These are phyloP conservation scores for Thalassia testudinum DNA, from an alignment of 116 monocot species.

Conservation along the genomic window DNA sequence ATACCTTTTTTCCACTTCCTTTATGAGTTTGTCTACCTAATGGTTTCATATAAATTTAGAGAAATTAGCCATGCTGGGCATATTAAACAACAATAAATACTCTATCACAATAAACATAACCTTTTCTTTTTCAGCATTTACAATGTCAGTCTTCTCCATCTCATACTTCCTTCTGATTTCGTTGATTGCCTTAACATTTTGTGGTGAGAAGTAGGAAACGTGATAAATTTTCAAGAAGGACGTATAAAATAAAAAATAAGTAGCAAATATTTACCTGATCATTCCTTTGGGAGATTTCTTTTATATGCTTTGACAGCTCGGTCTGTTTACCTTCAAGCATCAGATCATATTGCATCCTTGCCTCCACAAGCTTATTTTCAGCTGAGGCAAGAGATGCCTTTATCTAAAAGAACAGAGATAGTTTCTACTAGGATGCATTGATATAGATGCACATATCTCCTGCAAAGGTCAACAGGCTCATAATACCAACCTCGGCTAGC, in stretches of 20 bases:
- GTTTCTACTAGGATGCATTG: too few relatives aligned
- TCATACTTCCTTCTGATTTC: constrained; percentile 88
- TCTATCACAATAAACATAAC: constrained; percentile 13
- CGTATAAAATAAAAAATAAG: not conserved
- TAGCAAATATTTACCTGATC: constrained; percentile 49
- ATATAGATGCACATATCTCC: too few relatives aligned
- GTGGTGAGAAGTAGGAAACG: not conserved
- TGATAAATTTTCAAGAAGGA: not conserved
- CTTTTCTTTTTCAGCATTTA: constrained; percentile 71
- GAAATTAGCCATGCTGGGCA: not conserved
- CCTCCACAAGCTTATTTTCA: constrained; percentile 55
- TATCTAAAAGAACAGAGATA: constrained; percentile 28
- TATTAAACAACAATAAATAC: not conserved
- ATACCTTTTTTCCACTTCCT: constrained; percentile 63
- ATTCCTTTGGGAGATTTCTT: constrained; percentile 86
- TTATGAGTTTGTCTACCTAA: constrained; percentile 64
- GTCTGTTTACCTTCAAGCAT: constrained; percentile 90
- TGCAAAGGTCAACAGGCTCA: too few relatives aligned
- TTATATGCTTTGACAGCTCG: constrained; percentile 83
- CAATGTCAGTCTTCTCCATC: constrained; percentile 64
- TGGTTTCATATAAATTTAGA: not conserved
- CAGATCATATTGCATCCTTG: constrained; percentile 61
- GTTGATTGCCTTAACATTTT: constrained; percentile 75
- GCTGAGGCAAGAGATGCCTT: constrained; percentile 50
- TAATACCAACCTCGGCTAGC: constrained; percentile 39